These are phyloP conservation scores for Debaryomyces castellii DNA, from an alignment of 805 yeast genomes.

Conservation along the genomic window DNA sequence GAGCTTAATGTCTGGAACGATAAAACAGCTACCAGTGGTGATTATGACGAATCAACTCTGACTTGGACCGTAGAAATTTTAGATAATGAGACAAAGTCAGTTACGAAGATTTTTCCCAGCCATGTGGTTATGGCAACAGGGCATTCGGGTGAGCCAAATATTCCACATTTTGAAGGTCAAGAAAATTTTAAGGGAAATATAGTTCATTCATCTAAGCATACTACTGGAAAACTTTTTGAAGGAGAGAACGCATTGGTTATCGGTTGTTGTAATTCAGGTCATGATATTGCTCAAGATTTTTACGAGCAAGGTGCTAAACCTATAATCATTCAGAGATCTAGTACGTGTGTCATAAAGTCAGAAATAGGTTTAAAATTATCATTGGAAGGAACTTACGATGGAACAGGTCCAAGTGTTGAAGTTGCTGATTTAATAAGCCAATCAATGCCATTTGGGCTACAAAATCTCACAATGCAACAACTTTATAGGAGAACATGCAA, in stretches of 20 bases:
- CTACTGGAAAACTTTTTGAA: constrained; percentile 39
- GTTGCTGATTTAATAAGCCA: constrained; percentile 39
- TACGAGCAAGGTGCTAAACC: constrained; percentile 44
- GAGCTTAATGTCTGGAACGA: constrained; percentile 34
- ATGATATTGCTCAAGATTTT: constrained; percentile 46
- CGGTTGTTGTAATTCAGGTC: constrained; percentile 48
- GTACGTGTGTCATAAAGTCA: constrained; percentile 42
- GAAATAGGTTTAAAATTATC: constrained; percentile 29
- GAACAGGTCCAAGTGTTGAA: constrained; percentile 35
- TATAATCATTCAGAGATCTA: constrained; percentile 46
- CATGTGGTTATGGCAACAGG: constrained; percentile 47
- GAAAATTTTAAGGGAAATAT: constrained; percentile 36
- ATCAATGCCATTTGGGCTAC: constrained; percentile 32
- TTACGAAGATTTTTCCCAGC: constrained; percentile 24
- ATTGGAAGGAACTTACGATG: constrained; percentile 33
- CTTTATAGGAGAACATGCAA: constrained; percentile 29
- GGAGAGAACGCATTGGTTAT: constrained; percentile 45
- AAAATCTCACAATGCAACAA: constrained; percentile 36
- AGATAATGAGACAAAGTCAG: constrained; percentile 24
- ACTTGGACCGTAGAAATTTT: constrained; percentile 34
- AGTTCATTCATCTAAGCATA: constrained; percentile 42
- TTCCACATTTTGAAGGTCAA: constrained; percentile 40
- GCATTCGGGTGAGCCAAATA: constrained; percentile 45
- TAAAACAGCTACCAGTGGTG: constrained; percentile 26
- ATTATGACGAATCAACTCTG: constrained; percentile 22